Evolutionary conservation across 2,329 filamentous ascomycete genomes (phyloP).

Genomic region (Xylogone sp.): DNA sequence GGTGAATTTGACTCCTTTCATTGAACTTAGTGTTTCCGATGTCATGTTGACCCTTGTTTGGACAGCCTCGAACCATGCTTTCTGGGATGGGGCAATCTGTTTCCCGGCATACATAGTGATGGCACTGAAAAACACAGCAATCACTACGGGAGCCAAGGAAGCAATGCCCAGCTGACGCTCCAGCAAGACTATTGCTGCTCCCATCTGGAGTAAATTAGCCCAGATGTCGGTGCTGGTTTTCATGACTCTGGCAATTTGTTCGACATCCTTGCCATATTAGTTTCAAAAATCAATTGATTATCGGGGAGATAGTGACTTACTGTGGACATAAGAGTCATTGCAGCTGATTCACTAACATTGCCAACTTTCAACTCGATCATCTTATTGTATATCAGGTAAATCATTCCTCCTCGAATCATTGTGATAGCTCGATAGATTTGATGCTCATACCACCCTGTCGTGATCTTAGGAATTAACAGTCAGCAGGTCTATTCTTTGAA

Average conservation of each 20-base stretch:
- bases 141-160: background rate
- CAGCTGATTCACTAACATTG: slow-evolving; percentile 29
- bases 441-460: background rate
- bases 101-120: background rate
- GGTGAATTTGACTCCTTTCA: slow-evolving; percentile 21
- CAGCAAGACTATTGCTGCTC: slow-evolving; percentile 6
- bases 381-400: slow-evolving; percentile 17
- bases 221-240: slow-evolving; percentile 4
- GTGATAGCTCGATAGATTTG: background rate
- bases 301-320: background rate
- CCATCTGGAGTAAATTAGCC: slow-evolving; percentile 4
- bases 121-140: background rate
- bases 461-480: background rate
- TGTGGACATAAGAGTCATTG: slow-evolving; percentile 37
- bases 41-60: slow-evolving; percentile 6
- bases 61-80: slow-evolving; percentile 5
- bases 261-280: no score
- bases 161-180: slow-evolving; percentile 1
- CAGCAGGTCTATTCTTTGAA: no score
- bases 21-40: slow-evolving; percentile 13
- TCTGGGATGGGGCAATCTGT: background rate
- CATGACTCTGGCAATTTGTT: background rate
- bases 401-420: slow-evolving; percentile 15
- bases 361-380: slow-evolving; percentile 12
- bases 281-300: no score